Conservation (phyloP, 192 early-diverging fungal genomes). For the Umbelopsis ramanniana region DNA sequence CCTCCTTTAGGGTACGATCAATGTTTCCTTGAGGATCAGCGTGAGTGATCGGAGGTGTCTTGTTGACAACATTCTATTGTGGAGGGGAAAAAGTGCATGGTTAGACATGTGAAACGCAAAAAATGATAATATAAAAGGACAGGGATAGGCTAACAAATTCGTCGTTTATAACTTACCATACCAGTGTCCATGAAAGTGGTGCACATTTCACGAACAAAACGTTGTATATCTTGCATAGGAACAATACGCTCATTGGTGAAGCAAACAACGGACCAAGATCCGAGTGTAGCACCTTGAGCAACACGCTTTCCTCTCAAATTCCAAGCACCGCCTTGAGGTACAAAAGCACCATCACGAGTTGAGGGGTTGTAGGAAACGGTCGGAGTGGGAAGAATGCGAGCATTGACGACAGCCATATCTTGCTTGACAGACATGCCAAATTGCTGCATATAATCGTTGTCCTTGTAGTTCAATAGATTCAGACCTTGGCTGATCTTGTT, state of each 20-base stretch:
- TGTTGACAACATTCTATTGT: constrained; percentile 41
- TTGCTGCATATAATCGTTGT: constrained; percentile 72
- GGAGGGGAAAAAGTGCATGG: too few species aligned
- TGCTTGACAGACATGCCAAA: constrained; percentile 75
- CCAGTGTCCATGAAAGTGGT: constrained; percentile 75
- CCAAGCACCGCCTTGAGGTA: constrained; percentile 82
- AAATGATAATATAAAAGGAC: too few species aligned
- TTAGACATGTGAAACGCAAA: too few species aligned
- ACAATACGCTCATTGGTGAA: constrained; percentile 65
- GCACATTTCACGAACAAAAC: constrained; percentile 77
- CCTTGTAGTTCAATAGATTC: constrained; percentile 64
- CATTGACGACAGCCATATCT: constrained; percentile 71
- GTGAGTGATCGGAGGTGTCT: constrained; percentile 48
- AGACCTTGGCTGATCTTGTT: constrained; percentile 83
- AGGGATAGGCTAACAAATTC: too few species aligned
- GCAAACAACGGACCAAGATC: constrained; percentile 83
- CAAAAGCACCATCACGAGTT: constrained; percentile 51
- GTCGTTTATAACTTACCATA: constrained; percentile 38
- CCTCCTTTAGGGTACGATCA: constrained; percentile 67
- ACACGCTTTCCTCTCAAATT: constrained; percentile 86
- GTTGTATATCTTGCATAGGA: constrained; percentile 56
- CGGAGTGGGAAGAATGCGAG: constrained; percentile 81
- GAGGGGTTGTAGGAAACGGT: constrained; percentile 65
- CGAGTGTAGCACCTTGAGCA: constrained; percentile 70
- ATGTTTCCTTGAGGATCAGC: constrained; percentile 67